Conservation (phyloP, 2,329 filamentous ascomycete genomes). For the Aspergillus sp. region DNA sequence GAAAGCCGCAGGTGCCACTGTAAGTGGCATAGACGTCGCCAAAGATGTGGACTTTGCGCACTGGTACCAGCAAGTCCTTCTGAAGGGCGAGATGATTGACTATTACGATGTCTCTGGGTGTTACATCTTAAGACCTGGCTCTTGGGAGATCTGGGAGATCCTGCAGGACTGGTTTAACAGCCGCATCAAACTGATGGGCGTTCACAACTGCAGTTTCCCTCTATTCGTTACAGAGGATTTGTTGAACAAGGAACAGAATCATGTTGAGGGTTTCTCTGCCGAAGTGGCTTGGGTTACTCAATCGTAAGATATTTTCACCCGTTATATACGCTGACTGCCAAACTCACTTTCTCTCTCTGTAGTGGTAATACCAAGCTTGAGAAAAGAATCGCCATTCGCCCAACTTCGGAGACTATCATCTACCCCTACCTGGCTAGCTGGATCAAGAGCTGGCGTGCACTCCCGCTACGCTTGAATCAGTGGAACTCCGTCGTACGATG, state of each 20-base stretch:
- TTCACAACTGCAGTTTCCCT: slow-evolving; percentile 95
- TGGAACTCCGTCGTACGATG: slow-evolving; percentile 96
- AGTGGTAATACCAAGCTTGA: slow-evolving; percentile 93
- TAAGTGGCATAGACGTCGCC: slow-evolving; percentile 83
- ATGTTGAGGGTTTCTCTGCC: slow-evolving; percentile 97
- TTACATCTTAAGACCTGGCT: slow-evolving; percentile 77
- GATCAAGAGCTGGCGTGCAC: slow-evolving; percentile 94
- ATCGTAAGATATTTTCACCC: slow-evolving; percentile 37
- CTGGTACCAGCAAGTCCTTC: slow-evolving; percentile 97
- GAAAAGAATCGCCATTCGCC: slow-evolving; percentile 70
- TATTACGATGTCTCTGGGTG: slow-evolving; percentile 97
- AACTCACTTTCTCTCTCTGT: not conserved
- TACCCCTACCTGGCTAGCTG: slow-evolving; percentile 95
- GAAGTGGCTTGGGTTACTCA: slow-evolving; percentile 57
- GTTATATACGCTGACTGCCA: not conserved
- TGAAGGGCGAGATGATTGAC: slow-evolving; percentile 96
- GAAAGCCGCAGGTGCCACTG: slow-evolving; percentile 61
- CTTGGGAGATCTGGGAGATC: slow-evolving; percentile 68
- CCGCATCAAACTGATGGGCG: slow-evolving; percentile 85
- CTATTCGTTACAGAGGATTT: slow-evolving; percentile 94
- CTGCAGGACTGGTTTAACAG: slow-evolving; percentile 61
- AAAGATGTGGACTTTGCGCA: slow-evolving; percentile 86
- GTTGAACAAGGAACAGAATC: slow-evolving; percentile 82
- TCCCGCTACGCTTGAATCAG: slow-evolving; percentile 92
- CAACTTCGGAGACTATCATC: slow-evolving; percentile 78